Base-by-base conservation (phyloP, 169 alveolate genomes). In the Plasmodium billcollinsi region DNA sequence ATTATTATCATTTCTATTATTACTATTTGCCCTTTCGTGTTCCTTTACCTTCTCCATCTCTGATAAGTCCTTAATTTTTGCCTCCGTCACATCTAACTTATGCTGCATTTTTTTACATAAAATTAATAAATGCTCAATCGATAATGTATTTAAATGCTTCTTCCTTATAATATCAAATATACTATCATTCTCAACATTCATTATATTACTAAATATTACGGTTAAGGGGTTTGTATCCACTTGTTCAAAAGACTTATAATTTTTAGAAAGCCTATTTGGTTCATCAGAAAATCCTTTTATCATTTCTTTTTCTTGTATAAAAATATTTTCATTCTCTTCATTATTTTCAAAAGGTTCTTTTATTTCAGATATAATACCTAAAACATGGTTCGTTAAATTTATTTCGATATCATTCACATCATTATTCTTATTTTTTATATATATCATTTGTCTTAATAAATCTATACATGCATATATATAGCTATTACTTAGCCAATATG, bases 311-410 rank as follows among this genome's bases (percentile, higher is more conserved):
- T 26, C 61, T 4, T 43, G 47, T 20, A 47, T 14, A 50, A 70
- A 83, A 29, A 33, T 15, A 26, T 21, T 21, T 11, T 83, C 91
- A 45, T 73, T 70, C 15, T 70, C 91, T 39, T 66, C 90, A 1
- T 66, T 9, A 59, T 83, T 58, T 56, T 83, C 91, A 29, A 83
- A 83, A 26, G 91, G 91, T n/a, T 83, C 91, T 62, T 83, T 83
- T 15, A 83, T 83, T 49, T 83, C 91, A 26, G 91, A 83, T 26
- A 83, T 70, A 26, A 83, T 83, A 14, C 58, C 54, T 49, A 83
- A 49, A 21, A 83, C 71, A 12, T 83, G 85, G 49, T 70, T 83
- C 3, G 91, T 83, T n/a, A 83, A 29, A 6, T 61, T 71, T 15
- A 83, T 71, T 59, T 83, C 91, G 6, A 71, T 52, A 7, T 83